Base-by-base conservation (phyloP, 192 early-diverging fungal genomes). In the Coemansia sp. region DNA sequence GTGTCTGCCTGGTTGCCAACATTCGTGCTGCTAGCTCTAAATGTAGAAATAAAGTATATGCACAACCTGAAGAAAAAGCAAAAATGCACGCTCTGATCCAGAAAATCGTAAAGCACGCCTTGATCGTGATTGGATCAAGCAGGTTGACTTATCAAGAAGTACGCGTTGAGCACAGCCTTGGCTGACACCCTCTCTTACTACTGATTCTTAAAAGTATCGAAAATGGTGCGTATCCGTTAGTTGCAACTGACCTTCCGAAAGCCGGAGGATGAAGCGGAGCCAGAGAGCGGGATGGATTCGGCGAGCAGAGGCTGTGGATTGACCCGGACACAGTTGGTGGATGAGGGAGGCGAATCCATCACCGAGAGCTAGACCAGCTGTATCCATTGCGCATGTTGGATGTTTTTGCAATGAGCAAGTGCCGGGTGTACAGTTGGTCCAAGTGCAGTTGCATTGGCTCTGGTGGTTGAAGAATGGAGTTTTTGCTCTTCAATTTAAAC, bases 271-370 rank as follows among this genome's bases (percentile, higher is more conserved):
- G 49, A 14, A 3, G 29, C 54, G 21, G 27, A 31, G 50, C 31
- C 31, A 35, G 31, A 35, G 31, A 35, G 31, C 31, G 31, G 31
- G 50, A 94, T 97, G 70, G 93, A 97, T 88, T 82, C 31, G 31
- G 2, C 31, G 31, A 35, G 2, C 31, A 35, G 31, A 35, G 31
- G 31, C 31, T 35, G 31, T 8, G 6, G 31, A 6, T 35, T 35
- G 31, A 35, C 31, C 31, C 31, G 31, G 31, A 35, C 31, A 35
- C 31, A 35, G 8, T 35, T 35, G 31, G 31, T 7, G 31, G 31
- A 35, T 35, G 31, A 35, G 31, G 31, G 31, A 35, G 31, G 8
- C 31, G 31, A 35, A 35, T 35, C 31, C 31, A 35, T 35, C 6
- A 8, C 31, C 31, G 31, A 35, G 31, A 35, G 31, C 31, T 35